phyloP scores from a whole-genome alignment of 2,329 filamentous ascomycete genomes.

The Seiridium cupressi region DNA sequence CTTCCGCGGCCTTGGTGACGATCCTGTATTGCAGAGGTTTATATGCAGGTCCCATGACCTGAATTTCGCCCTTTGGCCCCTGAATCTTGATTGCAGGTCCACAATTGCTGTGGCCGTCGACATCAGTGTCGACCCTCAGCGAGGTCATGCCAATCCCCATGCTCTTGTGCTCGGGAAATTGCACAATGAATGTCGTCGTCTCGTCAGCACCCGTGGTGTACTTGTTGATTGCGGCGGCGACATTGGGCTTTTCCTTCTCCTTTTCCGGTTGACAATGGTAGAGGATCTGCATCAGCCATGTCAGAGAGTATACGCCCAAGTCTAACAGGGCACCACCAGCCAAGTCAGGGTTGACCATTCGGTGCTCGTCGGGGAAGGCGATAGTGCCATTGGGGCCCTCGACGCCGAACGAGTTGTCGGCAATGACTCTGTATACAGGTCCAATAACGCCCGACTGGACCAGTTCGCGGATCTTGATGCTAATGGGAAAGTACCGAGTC shows the following conservation, averaged over 20 bases:
- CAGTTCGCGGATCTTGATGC: conserved; percentile 70
- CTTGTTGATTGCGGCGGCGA: conserved; percentile 68
- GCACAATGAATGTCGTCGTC: conserved; percentile 72
- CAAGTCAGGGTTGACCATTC: conserved; percentile 80
- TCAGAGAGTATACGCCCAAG: conserved; percentile 83
- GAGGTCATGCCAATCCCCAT: conserved; percentile 72
- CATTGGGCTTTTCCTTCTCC: conserved; percentile 65
- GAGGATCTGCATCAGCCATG: conserved; percentile 87
- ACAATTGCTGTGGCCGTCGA: conserved; percentile 57
- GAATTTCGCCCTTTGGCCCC: conserved; percentile 78
- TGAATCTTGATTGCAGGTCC: conserved; percentile 75
- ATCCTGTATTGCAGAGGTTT: conserved; percentile 65
- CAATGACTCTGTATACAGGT: conserved; percentile 55
- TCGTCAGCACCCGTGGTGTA: conserved; percentile 76
- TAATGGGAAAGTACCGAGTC: conserved; percentile 86
- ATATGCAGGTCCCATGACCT: conserved; percentile 72
- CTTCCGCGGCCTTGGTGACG: conserved; percentile 50
- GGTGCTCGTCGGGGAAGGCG: conserved; percentile 60
- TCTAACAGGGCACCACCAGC: conserved; percentile 83
- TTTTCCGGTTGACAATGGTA: conserved; percentile 75
- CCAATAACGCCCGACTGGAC: conserved; percentile 55
- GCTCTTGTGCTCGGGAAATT: conserved; percentile 66
- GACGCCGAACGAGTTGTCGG: conserved; percentile 61
- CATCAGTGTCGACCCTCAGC: conserved; percentile 60
- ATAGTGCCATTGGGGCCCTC: conserved; percentile 55